Evolutionary conservation across 768 basidiomycete species (phyloP), one percentile per base, ranked within the genome.

Genomic region (Nidularia pulvinata): DNA sequence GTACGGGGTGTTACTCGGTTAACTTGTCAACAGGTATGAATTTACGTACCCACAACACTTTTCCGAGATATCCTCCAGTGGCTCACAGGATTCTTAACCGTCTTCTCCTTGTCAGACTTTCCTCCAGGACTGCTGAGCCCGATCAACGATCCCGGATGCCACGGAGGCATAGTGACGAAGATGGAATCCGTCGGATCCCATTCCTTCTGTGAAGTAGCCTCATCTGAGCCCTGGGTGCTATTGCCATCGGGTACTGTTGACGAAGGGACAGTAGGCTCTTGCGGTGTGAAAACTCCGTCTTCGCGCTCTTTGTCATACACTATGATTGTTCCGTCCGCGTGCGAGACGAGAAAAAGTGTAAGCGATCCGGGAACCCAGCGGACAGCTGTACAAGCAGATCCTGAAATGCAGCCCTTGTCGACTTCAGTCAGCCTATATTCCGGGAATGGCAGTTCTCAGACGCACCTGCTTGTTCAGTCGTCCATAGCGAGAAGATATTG

Each of bases 261-360:
- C 10, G 71, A 66, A 11, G 67, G 60, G 16, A 13, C 16, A 42
- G 11, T 42, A 13, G 89, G 88, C 48, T 84, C 76, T 53, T 83
- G 79, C 0, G 87, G 81, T 1, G 74, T 81, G 62, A 94, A 94
- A 2, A 76, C 61, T 13, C 91, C 91, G 55, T 96, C 94, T 47
- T 94, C 93, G 33, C 91, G 87, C 60, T 95, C 93, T 62, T 88
- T 93, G 70, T 95, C 94, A 61, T 93, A 95, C 14, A 94, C 84
- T 37, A 95, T 80, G 55, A 96, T 86, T 5, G 93, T 88, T 5
- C 94, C 94, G 59, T 96, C 92, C 22, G 89, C 89, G 65, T 95
- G 91, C 5, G 91, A 89, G 13, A 87, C 92, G 33, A 95, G 79
- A 65, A 96, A 95, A 14, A 94, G 80, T 36, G 88, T 87, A 1